Base-by-base conservation (phyloP, 805 yeast species). In the Candida glaebosa region DNA sequence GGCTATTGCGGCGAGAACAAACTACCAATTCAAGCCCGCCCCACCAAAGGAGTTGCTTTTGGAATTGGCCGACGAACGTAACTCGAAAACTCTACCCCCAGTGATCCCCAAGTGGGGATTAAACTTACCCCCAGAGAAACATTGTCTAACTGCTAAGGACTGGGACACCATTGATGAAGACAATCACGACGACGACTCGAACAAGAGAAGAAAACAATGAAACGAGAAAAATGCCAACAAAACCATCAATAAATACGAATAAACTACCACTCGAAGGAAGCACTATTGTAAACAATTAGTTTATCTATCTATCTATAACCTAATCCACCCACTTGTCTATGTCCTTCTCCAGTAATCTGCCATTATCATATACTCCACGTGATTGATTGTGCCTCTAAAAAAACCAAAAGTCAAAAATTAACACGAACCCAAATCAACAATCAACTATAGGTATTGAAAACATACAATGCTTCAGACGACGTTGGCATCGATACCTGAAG, bases 101-200 rank as follows among this genome's bases (percentile, higher is more conserved):
- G 90, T 93, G 10, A 82, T 90, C 61, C 90, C 93, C 10, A 78
- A 83, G 38, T 89, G 88, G 83, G 98, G 99, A 8, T 75, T 93
- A 31, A 78, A 97, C 49, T 71, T 95, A 38, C 99, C 99, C 2
- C 98, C 99, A 3, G 99, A 93, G 68, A 93, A 90, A 76, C 90
- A 88, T 66, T 90, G 98, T 65, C 68, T 90, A 40, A 89, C 96
- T 0, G 93, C 87, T 1, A 76, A 75, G 47, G 89, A 86, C 47
- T 86, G 90, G 83, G 82, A 78, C 41, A 53, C 47, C 33, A 41
- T 56, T 7, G 53, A 52, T 19, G 57, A 57, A 18, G 61, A 59
- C 40, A 50, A 49, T 19, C 49, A 47, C 20, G 58, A 52, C 26
- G 58, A 58, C 36, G 44, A 48, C 25, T 8, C 19, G 6, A 24